These are phyloP conservation scores for Verticillium alfalfae DNA, from an alignment of 2,329 filamentous ascomycete species.

Conservation along the genomic window DNA sequence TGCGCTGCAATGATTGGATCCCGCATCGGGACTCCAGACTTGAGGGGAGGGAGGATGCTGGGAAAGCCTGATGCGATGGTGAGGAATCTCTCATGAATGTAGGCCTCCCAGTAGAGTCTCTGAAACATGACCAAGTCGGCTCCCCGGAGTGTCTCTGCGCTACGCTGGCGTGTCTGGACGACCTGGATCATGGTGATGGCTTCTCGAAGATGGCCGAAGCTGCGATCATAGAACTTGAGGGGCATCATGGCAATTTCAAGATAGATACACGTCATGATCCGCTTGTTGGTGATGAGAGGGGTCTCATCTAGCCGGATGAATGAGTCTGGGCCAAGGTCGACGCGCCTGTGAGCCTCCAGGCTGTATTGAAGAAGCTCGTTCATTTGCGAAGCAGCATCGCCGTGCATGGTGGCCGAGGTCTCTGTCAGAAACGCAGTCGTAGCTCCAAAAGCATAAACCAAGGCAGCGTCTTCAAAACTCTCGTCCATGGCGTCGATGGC, in stretches of 20 bases:
- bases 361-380: slow-evolving; percentile 13
- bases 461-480: slow-evolving; percentile 24
- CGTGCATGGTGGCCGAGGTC: slow-evolving; percentile 19
- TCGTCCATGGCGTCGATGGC: slow-evolving; percentile 25
- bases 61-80: slow-evolving; percentile 43
- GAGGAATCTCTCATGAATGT: slow-evolving; percentile 52
- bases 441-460: slow-evolving; percentile 28
- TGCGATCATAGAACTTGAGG: slow-evolving; percentile 39
- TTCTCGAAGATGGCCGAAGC: slow-evolving; percentile 45
- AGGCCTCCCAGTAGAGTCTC: slow-evolving; percentile 49
- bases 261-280: slow-evolving; percentile 45
- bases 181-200: slow-evolving; percentile 38
- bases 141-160: slow-evolving; percentile 16
- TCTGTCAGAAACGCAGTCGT: slow-evolving; percentile 29
- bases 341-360: slow-evolving; percentile 18
- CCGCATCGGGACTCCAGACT: slow-evolving; percentile 19
- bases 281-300: slow-evolving; percentile 34
- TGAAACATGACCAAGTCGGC: slow-evolving; percentile 23
- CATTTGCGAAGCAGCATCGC: slow-evolving; percentile 22
- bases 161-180: slow-evolving; percentile 34
- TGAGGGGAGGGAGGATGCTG: slow-evolving; percentile 24
- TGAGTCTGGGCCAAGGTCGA: slow-evolving; percentile 22
- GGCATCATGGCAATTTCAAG: slow-evolving; percentile 47
- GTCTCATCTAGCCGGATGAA: slow-evolving; percentile 29
- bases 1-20: slow-evolving; percentile 27